Conservation (phyloP, 192 early-diverging fungal species). For the Gigaspora rosea region DNA sequence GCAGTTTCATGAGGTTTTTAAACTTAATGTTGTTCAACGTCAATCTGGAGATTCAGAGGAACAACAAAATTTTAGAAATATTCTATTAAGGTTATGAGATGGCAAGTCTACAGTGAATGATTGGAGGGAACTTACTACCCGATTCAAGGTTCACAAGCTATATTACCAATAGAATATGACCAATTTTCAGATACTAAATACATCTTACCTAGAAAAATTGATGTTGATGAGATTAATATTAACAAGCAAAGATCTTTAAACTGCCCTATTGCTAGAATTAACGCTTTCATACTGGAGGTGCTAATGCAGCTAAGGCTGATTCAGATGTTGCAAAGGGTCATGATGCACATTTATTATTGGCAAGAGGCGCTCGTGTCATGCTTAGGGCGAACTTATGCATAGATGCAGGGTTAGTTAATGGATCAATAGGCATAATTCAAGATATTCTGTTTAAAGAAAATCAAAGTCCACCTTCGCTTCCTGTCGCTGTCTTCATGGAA, state of each 20-base stretch:
- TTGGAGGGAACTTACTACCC: not conserved
- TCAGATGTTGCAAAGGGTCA: not conserved
- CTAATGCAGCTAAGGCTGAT: not conserved
- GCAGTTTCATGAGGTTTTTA: not conserved
- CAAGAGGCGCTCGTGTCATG: no score
- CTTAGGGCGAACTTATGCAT: no score
- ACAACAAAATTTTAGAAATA: no score
- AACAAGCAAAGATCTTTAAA: not conserved
- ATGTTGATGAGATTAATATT: no score
- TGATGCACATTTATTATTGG: not conserved
- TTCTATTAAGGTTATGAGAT: not conserved
- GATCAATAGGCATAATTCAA: not conserved
- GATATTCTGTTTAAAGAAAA: not conserved
- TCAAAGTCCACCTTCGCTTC: no score
- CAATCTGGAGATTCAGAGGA: no score
- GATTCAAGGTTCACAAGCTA: not conserved
- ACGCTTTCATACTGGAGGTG: not conserved
- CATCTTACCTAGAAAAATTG: not conserved
- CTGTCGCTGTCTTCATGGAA: not conserved
- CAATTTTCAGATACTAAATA: not conserved
- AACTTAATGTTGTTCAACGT: not conserved
- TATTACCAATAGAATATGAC: not conserved
- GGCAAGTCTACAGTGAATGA: not conserved
- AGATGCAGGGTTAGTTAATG: not conserved
- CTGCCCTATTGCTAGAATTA: not conserved